phyloP scores from a whole-genome alignment of 768 basidiomycete species.

The Agaricus blazei region DNA sequence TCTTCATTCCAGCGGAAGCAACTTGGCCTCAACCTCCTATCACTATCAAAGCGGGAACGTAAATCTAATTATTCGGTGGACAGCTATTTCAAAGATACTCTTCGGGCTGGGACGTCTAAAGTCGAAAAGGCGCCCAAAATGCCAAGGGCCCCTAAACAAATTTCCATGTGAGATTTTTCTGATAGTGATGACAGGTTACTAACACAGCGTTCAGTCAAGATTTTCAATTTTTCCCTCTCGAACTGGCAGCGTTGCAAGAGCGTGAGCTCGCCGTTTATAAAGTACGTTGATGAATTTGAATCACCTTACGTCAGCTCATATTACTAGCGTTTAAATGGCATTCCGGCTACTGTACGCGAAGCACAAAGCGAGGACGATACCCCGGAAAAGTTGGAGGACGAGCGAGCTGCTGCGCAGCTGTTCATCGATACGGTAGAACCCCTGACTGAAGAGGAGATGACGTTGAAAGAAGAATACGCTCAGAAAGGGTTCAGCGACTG shows the following conservation, averaged over 20 bases:
- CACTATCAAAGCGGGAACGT: constrained; percentile 89
- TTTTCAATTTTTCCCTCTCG: constrained; percentile 93
- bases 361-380: constrained; percentile 68
- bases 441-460: constrained; percentile 82
- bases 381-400: constrained; percentile 79
- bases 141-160: constrained; percentile 84
- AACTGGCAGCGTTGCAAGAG: constrained; percentile 78
- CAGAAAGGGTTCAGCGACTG: constrained; percentile 83
- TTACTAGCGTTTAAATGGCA: constrained; percentile 57
- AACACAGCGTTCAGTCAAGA: constrained; percentile 57
- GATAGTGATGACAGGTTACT: constrained; percentile 6
- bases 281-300: constrained; percentile 27
- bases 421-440: constrained; percentile 92
- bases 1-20: constrained; percentile 47
- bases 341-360: constrained; percentile 60
- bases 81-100: constrained; percentile 89
- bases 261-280: constrained; percentile 80
- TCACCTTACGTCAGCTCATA: neutral
- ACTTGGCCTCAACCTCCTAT: constrained; percentile 72
- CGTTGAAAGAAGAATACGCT: constrained; percentile 73
- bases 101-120: constrained; percentile 77
- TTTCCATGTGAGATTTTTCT: constrained; percentile 56
- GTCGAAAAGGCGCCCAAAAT: constrained; percentile 77
- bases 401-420: constrained; percentile 73
- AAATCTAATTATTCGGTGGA: constrained; percentile 95